A percentile compares a stretch with the other conserved stretches of the same genome.
Evolutionary conservation across 176 grass and related monocot genomes (phyloP).

Genomic region (Cenchrus purpureus): DNA sequence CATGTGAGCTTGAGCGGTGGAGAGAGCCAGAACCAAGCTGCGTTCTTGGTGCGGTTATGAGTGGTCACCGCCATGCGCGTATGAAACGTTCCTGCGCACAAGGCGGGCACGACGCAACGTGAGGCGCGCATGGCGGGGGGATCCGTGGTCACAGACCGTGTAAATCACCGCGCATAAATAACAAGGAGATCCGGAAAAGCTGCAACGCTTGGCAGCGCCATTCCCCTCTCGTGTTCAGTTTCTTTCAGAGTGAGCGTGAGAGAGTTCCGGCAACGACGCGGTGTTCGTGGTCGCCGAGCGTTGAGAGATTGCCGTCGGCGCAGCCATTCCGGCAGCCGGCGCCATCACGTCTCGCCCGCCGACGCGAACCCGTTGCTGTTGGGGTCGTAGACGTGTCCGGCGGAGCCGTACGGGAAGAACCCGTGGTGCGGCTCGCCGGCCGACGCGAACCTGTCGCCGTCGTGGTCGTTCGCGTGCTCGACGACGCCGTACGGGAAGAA

Average conservation of each 20-base stretch:
- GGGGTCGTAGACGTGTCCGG: no score
- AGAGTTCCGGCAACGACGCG: neutral
- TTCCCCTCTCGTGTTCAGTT: neutral
- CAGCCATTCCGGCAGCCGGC: neutral
- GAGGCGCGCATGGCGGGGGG: neutral
- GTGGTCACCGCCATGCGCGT: neutral
- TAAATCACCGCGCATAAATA: neutral
- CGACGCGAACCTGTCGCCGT: no score
- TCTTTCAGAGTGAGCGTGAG: neutral
- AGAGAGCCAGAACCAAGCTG: neutral
- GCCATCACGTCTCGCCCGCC: neutral
- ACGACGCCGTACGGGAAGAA: no score
- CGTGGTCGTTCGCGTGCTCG: no score
- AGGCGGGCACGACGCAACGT: neutral
- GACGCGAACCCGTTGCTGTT: no score
- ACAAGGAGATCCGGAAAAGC: neutral
- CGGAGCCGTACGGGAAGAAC: no score
- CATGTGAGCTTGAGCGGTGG: neutral
- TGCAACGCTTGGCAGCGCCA: neutral
- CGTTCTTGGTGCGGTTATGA: neutral
- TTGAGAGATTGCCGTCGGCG: neutral
- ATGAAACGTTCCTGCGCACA: neutral
- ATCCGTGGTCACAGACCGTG: neutral
- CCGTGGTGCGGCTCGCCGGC: no score
- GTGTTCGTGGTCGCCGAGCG: neutral